Percentiles rank a stretch among this genome's conserved stretches.
Evolutionary conservation across 805 yeast genomes (phyloP).

Genomic region (Pichia occidentalis): DNA sequence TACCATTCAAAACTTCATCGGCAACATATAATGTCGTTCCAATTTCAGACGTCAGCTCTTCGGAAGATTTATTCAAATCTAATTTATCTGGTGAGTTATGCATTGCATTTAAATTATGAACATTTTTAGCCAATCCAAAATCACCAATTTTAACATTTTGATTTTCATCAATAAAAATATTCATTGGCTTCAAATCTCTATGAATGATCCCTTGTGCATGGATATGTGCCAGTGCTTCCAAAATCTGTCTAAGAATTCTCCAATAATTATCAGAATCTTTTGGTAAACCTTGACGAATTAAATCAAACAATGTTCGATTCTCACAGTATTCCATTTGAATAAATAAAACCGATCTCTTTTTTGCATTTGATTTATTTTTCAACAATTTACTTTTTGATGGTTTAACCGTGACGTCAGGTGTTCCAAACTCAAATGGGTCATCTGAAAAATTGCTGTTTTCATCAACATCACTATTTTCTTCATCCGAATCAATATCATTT

Average conservation of each 20-base stretch:
- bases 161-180: constrained; percentile 86
- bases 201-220: constrained; percentile 94
- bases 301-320: constrained; percentile 78
- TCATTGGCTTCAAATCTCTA: constrained; percentile 91
- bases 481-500: constrained; percentile 18
- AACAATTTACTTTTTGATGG: constrained; percentile 13
- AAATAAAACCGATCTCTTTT: constrained; percentile 62
- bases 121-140: constrained; percentile 92
- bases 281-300: constrained; percentile 72
- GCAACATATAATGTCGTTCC: constrained; percentile 96
- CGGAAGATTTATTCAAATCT: constrained; percentile 33
- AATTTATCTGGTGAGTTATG: constrained; percentile 8
- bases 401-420: constrained; percentile 15
- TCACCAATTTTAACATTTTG: constrained; percentile 93
- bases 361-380: constrained; percentile 18
- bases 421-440: constrained; percentile 27
- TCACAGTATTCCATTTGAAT: constrained; percentile 99
- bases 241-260: constrained; percentile 78
- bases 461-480: constrained; percentile 20
- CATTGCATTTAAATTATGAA: constrained; percentile 40
- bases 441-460: constrained; percentile 20
- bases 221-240: constrained; percentile 86
- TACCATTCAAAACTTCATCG: constrained; percentile 70
- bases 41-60: constrained; percentile 83
- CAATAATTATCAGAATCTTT: constrained; percentile 74